phyloP scores from a whole-genome alignment of 1,139 yeast species.

The Hansenula lynferdii region DNA sequence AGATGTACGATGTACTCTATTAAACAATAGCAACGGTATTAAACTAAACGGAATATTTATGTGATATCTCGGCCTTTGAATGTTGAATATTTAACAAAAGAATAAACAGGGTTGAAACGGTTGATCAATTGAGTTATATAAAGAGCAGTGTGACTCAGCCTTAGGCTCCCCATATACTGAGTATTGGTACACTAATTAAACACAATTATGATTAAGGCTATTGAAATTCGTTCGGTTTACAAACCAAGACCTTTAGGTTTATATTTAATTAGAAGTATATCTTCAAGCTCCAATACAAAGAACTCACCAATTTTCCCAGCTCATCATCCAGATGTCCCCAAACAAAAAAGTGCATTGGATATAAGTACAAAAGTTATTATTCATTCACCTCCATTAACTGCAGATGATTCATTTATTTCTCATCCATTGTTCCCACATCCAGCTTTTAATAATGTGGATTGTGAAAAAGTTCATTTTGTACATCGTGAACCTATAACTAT shows the following conservation, averaged over 20 bases:
- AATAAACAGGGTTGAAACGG: too few relatives aligned
- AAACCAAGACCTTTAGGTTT: neutral
- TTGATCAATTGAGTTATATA: too few relatives aligned
- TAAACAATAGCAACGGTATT: too few relatives aligned
- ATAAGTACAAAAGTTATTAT: slow-evolving; percentile 1
- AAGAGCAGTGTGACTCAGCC: too few relatives aligned
- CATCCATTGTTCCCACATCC: slow-evolving; percentile 56
- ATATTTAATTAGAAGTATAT: too few relatives aligned
- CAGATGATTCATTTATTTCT: slow-evolving; percentile 7
- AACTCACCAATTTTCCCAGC: neutral
- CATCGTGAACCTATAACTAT: slow-evolving; percentile 48
- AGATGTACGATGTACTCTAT: too few relatives aligned
- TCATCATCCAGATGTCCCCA: neutral
- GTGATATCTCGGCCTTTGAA: too few relatives aligned
- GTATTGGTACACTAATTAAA: too few relatives aligned
- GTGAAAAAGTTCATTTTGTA: slow-evolving; percentile 41
- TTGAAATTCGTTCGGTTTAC: neutral
- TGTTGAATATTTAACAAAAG: too few relatives aligned
- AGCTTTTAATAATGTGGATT: slow-evolving; percentile 38
- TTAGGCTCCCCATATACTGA: too few relatives aligned
- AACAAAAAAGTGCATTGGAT: neutral
- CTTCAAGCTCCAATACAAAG: neutral
- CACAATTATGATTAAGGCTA: too few relatives aligned
- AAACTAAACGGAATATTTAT: too few relatives aligned
- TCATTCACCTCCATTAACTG: neutral